Evolutionary conservation across 345 rosid genomes (phyloP), one percentile per base, ranked within the genome.

Genomic region (Populus simonii): DNA sequence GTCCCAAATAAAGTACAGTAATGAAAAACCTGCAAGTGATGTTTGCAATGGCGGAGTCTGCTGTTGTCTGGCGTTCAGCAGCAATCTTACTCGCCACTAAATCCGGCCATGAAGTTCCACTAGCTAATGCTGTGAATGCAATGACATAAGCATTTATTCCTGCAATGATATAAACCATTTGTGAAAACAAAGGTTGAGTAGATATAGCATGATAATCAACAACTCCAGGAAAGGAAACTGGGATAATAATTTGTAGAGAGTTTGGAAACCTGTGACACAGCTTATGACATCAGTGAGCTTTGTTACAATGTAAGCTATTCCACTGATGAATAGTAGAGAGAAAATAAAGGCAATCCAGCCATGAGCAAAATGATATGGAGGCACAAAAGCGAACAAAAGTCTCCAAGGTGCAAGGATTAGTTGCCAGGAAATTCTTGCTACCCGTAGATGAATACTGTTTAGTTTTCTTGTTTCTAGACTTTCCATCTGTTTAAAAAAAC

Each of bases 71-170:
- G 70, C 99, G 89, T 74, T 95, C 98, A 65, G 94, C 97, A 18
- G 99, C 99, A 71, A 95, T 95, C 90, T 93, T 95, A 82, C 99
- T 93, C 13, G 98, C 98, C 78, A 95, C 97, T 74, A 95, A 84
- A 80, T 95, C 99, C 29, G 98, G 99, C 98, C 99, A 95, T 39
- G 99, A 95, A 65, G 99, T 93, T 81, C 98, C 98, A 80, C 80
- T 45, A n/a, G 99, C 99, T 70, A 95, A 83, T 59, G 94, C 98
- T 27, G 99, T 95, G 72, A 95, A 92, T 78, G 98, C 98, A 80
- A 95, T 90, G 84, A 95, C 94, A 84, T 95, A 95, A 73, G 94
- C 84, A 87, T 95, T 89, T 85, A 95, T 86, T 77, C 96, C 99
- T 95, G 90, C 74, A 75, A 74, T 23, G 57, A 27, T 23, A 62